A percentile compares a stretch with the other conserved stretches of the same genome.
Evolutionary conservation across 2,329 filamentous ascomycete genomes (phyloP).

Genomic region (Neofusicoccum parvum): DNA sequence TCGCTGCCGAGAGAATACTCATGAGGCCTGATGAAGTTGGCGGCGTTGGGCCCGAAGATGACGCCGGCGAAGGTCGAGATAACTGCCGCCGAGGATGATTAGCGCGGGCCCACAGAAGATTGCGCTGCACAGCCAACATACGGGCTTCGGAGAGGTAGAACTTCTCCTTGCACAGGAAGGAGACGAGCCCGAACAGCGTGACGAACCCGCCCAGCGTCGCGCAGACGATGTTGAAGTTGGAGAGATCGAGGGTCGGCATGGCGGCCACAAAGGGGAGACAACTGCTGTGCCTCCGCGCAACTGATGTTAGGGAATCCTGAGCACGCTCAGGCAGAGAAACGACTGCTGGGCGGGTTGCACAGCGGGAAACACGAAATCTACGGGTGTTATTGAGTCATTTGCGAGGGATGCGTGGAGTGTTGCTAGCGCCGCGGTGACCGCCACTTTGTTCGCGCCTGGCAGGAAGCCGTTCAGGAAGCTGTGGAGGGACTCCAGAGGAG

Average conservation of each 20-base stretch:
- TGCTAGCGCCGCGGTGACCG: background rate
- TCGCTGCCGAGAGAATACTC: conserved; percentile 66
- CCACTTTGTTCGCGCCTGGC: conserved; percentile 12
- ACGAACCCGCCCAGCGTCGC: conserved; percentile 84
- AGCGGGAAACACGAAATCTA: conserved; percentile 17
- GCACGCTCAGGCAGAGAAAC: background rate
- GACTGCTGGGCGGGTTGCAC: conserved; percentile 11
- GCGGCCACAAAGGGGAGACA: background rate
- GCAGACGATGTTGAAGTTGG: conserved; percentile 83
- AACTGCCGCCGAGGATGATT: conserved; percentile 52
- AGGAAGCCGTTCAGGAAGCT: background rate
- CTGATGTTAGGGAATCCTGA: conserved; percentile 27
- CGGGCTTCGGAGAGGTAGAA: conserved; percentile 89
- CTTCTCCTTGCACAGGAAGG: conserved; percentile 84
- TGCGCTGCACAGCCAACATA: conserved; percentile 43
- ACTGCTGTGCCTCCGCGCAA: conserved; percentile 19
- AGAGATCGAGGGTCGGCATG: conserved; percentile 66
- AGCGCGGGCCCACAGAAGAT: background rate
- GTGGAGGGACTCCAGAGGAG: background rate
- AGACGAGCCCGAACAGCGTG: conserved; percentile 86
- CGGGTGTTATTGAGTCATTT: conserved; percentile 38
- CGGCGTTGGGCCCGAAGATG: conserved; percentile 74
- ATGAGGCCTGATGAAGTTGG: conserved; percentile 72
- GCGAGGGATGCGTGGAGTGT: background rate
- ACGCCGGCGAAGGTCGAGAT: conserved; percentile 82